Conservation (phyloP, 1,284 basidiomycete species). For the Ustilago hordei region DNA sequence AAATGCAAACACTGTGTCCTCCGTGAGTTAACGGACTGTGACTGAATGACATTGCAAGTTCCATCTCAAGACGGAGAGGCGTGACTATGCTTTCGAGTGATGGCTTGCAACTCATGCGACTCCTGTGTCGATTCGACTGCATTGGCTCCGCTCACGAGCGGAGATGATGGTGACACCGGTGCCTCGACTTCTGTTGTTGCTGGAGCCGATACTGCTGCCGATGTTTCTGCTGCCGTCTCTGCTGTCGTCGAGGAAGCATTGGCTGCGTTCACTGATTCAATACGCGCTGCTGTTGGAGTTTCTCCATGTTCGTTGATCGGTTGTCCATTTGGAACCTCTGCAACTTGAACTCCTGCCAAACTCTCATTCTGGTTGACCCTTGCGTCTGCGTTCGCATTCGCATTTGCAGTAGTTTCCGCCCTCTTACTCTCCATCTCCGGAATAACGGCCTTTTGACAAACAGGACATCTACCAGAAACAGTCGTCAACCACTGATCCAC, state of each 20-base stretch:
- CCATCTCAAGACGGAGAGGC: not conserved
- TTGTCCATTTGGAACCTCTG: not conserved
- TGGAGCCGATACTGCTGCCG: not conserved
- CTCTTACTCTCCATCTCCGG: constrained; percentile 2
- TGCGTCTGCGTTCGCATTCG: not conserved
- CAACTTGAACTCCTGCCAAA: not conserved
- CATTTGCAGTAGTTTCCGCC: not conserved
- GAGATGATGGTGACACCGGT: not conserved
- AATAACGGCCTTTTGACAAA: constrained; percentile 56
- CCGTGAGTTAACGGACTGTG: not conserved
- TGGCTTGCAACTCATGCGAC: constrained; percentile 26
- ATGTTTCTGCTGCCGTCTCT: not conserved
- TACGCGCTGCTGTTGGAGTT: not conserved
- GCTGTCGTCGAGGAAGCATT: not conserved
- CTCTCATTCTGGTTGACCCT: not conserved
- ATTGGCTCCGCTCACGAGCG: not conserved
- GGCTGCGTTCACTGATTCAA: not conserved
- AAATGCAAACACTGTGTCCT: no score
- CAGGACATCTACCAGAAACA: constrained; percentile 60
- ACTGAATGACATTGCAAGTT: not conserved
- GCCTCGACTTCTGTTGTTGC: not conserved
- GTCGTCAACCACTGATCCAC: constrained; percentile 63
- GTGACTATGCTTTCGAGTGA: not conserved
- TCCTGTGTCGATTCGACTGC: not conserved
- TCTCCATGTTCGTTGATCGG: not conserved